Percentiles rank a stretch among this genome's conserved stretches.
phyloP scores from a whole-genome alignment of 257 asterid genomes.

The Forsythia suspensa region DNA sequence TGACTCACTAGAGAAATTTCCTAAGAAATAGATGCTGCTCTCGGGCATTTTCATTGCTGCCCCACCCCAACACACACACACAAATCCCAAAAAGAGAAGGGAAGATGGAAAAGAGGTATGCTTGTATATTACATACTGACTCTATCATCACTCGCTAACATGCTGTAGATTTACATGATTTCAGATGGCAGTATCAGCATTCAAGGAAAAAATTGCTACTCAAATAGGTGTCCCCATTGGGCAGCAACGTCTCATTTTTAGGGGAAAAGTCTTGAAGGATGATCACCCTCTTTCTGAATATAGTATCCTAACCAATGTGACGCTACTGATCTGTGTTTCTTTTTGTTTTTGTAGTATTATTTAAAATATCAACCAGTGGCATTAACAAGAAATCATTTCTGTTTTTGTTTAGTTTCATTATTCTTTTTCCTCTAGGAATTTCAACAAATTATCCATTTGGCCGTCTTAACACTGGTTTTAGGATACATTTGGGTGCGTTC shows the following conservation, averaged over 20 bases:
- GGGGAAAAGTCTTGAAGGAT: slow-evolving; percentile 88
- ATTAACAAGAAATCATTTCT: background rate
- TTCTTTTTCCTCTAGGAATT: background rate
- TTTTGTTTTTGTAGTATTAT: background rate
- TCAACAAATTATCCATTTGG: background rate
- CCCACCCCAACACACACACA: background rate
- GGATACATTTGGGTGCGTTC: background rate
- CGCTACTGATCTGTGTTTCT: background rate
- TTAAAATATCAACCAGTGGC: background rate
- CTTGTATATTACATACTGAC: background rate
- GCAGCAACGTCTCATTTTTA: slow-evolving; percentile 81
- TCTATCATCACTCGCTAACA: slow-evolving; percentile 6
- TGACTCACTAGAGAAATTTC: slow-evolving; percentile 2
- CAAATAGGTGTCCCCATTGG: slow-evolving; percentile 74
- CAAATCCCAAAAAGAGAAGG: background rate
- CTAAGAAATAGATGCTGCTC: background rate
- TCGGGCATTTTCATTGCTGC: background rate
- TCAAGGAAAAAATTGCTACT: slow-evolving; percentile 77
- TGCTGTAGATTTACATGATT: slow-evolving; percentile 16
- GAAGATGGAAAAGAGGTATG: background rate
- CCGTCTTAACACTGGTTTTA: background rate
- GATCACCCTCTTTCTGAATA: slow-evolving; percentile 70
- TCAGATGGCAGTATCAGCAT: slow-evolving; percentile 67
- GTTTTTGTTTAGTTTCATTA: background rate
- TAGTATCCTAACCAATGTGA: slow-evolving; percentile 50